phyloP scores from a whole-genome alignment of 1,284 basidiomycete species.

The Phellinidium pouzarii region DNA sequence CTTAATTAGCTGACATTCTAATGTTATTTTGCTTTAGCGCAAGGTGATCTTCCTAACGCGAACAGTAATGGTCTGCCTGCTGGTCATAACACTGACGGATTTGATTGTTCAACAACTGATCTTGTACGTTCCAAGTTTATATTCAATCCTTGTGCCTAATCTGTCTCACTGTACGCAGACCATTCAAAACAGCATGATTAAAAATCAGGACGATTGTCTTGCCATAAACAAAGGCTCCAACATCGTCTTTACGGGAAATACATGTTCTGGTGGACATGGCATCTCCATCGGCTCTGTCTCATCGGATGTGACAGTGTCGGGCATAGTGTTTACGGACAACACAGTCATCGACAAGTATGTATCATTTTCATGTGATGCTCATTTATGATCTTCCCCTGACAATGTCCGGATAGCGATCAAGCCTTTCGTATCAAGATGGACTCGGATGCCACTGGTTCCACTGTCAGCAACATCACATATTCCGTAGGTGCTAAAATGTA shows the following conservation, averaged over 20 bases:
- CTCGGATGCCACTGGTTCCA: constrained; percentile 32
- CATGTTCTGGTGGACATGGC: constrained; percentile 52
- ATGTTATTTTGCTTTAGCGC: constrained; percentile 23
- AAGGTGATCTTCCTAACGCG: constrained; percentile 36
- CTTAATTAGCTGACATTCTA: background rate
- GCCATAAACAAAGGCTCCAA: constrained; percentile 53
- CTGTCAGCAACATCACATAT: constrained; percentile 38
- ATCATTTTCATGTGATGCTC: constrained; percentile 18
- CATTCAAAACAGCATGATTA: constrained; percentile 21
- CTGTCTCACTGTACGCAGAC: constrained; percentile 1
- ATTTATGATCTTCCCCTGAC: constrained; percentile 7
- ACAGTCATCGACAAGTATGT: constrained; percentile 36
- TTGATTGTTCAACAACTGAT: constrained; percentile 40
- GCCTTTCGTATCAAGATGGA: constrained; percentile 44
- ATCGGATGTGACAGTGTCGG: constrained; percentile 40
- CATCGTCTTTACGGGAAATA: constrained; percentile 47
- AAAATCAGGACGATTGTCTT: constrained; percentile 51
- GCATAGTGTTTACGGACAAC: constrained; percentile 42
- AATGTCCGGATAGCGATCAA: constrained; percentile 28
- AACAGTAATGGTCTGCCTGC: constrained; percentile 36
- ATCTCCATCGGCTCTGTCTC: constrained; percentile 53
- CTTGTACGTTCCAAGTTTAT: constrained; percentile 24
- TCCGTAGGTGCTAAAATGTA: constrained; percentile 21
- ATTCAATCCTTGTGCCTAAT: constrained; percentile 21
- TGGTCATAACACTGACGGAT: constrained; percentile 29